phyloP scores from a whole-genome alignment of 345 rosid species.

The Melaleuca quinquenervia region DNA sequence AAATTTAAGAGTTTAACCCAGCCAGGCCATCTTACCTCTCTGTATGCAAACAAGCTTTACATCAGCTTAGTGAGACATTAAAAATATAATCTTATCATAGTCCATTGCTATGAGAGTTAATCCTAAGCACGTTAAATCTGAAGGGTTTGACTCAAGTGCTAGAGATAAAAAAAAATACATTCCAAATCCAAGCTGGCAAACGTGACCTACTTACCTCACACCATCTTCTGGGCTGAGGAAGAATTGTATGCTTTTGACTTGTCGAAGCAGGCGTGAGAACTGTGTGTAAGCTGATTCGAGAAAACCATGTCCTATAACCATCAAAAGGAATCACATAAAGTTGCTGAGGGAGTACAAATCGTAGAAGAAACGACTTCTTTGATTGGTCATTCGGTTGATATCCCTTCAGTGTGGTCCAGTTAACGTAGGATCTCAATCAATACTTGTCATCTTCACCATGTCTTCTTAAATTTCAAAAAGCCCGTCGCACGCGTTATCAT shows the following conservation, averaged over 20 bases:
- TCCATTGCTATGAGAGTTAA: not conserved
- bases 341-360: not conserved
- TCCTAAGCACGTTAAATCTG: not conserved
- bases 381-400: not conserved
- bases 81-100: not conserved
- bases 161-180: not conserved
- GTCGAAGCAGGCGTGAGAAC: not conserved
- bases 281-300: not conserved
- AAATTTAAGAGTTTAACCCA: not conserved
- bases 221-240: not conserved
- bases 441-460: not conserved
- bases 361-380: not conserved
- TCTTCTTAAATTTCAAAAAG: not conserved
- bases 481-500: not conserved
- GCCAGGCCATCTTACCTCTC: not conserved
- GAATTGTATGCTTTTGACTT: not conserved
- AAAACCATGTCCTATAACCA: not conserved
- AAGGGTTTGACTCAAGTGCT: not conserved
- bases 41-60: not conserved
- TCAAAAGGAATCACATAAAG: not conserved
- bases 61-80: not conserved
- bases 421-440: not conserved
- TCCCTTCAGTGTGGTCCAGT: not conserved
- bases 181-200: not conserved
- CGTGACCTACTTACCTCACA: not conserved